Evolutionary conservation across 1,139 yeast species (phyloP), one percentile per base, ranked within the genome.

Genomic region (Debaryomycetaceae sp.): DNA sequence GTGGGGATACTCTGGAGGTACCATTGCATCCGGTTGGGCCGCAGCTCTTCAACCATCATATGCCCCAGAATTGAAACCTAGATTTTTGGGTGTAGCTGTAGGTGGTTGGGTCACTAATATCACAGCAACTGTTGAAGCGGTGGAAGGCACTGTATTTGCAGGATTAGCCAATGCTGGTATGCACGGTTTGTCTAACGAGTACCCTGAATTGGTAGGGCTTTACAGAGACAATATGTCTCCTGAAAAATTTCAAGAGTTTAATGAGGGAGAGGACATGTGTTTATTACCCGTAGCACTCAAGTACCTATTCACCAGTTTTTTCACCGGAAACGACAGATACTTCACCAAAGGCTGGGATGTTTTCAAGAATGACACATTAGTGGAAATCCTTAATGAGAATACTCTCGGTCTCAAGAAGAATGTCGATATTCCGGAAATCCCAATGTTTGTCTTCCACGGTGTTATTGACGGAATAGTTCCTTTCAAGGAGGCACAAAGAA

Each of bases 1-100:
- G 35, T 70, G 71, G 70, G 76, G 76, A 0, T 71, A 68, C 47
- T 67, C 73, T 6, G 76, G 76, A 23, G 76, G 76, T 0, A 54
- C 70, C 1, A 49, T 69, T n/a, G 70, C 75, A 3, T 50, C 66
- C 5, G 62, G 63, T 1, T 70, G 75, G 75, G 73, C 72, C 6
- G 63, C 72, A 1, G 56, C 64, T 9, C 48, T 69, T 34, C 66
- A 62, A 41, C 65, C 69, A 2, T 42, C 45, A 1, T 68, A 67
- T 44, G 72, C 72, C 0, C 68, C 68, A 1, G 69, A 67, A 6
- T 52, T 68, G 35, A 46, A 45, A 6, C 34, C 49, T 4, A 47
- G 57, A 39, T 39, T 66, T 7, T 41, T 62, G 30, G 72, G 70
- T 14, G 62, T 58, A 20, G 68, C 68, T 0, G 39, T 62, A n/a